Evolutionary conservation across 2,329 filamentous ascomycete species (phyloP).

Genomic region (Pseudogymnoascus sp.): DNA sequence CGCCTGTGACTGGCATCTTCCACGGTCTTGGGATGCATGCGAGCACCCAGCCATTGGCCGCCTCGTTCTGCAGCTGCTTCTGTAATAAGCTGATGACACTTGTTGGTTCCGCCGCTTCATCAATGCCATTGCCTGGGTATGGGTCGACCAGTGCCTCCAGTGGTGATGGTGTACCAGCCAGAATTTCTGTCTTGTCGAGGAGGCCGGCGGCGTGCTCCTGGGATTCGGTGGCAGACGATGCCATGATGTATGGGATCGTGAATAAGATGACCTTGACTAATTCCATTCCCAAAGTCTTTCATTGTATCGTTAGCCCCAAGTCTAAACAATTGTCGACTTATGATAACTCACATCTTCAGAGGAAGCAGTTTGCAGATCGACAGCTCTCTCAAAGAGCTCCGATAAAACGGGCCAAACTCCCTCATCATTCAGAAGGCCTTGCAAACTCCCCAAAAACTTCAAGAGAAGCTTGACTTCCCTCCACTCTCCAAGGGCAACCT

Average conservation of each 20-base stretch:
- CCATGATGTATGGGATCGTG: conserved; percentile 84
- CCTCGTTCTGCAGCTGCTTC: conserved; percentile 73
- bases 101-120: conserved; percentile 54
- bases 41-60: conserved; percentile 66
- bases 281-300: conserved; percentile 66
- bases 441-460: conserved; percentile 81
- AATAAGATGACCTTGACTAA: conserved; percentile 94
- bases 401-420: conserved; percentile 80
- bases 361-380: conserved; percentile 84
- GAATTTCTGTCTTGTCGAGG: conserved; percentile 90
- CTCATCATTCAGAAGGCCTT: conserved; percentile 70
- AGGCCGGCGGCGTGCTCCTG: conserved; percentile 68
- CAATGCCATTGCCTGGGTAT: conserved; percentile 58
- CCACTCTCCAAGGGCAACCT: conserved; percentile 70
- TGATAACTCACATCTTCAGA: conserved; percentile 71
- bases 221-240: conserved; percentile 60
- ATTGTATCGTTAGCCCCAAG: background rate
- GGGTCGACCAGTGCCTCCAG: conserved; percentile 82
- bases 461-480: conserved; percentile 83
- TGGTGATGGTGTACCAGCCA: conserved; percentile 78
- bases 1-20: conserved; percentile 51
- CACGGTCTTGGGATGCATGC: conserved; percentile 60
- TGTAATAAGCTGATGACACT: conserved; percentile 78
- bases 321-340: background rate
- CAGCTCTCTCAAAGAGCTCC: conserved; percentile 85